Base-by-base conservation (phyloP, 139 green algal genomes). In the Trebouxia sp. region DNA sequence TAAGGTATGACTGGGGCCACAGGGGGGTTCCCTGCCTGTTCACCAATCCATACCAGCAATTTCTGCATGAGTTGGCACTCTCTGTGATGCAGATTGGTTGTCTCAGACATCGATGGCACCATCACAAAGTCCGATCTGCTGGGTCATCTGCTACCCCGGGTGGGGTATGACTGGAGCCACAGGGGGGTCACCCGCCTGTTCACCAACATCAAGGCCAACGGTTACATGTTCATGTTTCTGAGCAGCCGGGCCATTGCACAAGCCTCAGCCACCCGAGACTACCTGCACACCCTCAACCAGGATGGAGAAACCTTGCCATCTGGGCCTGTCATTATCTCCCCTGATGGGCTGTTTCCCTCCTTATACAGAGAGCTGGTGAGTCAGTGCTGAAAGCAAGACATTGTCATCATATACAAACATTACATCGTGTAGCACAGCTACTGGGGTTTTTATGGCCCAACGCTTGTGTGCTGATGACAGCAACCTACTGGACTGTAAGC, bases 271-370 rank as follows among this genome's bases (percentile, higher is more conserved):
- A 98, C 95, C 5, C 90, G 95, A n/a, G 91, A 94, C 83, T 98
- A 95, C 83, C 87, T 98, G 43, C 90, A 94, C 85, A 92, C 80
- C 41, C 86, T 98, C 38, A 88, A 90, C 48, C 93, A 98, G 83
- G 76, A 92, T 66, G 92, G 92, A n/a, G 76, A 88, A 38, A 83
- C 45, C 17, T 70, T 88, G 32, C 84, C 84, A 30, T 10, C 79
- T 15, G 95, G 95, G 1, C 95, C 95, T 17, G 93, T 98, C 79
- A 96, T 98, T 82, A 97, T 98, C 35, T 98, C 94, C 10, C 95
- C 95, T 11, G 92, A 98, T 78, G 94, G 95, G 43, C 88, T 98
- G 26, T 86, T 98, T 70, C 94, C 94, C 7, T 95, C 91, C 22
- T 87, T 98, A 51, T 98, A 97, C 89, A 91, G 94, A 62, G 91